Evolutionary conservation across 495 filamentous ascomycete species (phyloP), one percentile per base, ranked within the genome.

Genomic region (Aspergillus cavernicola): DNA sequence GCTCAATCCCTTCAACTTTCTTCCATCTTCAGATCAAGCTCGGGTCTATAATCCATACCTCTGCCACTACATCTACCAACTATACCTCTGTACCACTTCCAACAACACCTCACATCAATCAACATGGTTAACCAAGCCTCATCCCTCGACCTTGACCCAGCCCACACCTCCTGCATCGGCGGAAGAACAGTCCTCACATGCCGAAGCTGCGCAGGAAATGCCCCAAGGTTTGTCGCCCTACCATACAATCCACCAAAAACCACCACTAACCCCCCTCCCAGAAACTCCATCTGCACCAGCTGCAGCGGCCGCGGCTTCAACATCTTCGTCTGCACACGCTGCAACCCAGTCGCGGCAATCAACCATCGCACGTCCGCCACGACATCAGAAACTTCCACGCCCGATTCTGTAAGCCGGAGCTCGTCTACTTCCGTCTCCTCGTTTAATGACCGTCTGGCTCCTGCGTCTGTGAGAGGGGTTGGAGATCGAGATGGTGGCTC

Each of bases 171-270:
- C 10, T 74, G 71, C 51, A 66, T 72, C 16, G 65, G 69, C 9
- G 71, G 71, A 15, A 53, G 58, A 23, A 71, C 65, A n/a, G 68
- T 68, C 19, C 10, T 66, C 15, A 74, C 71, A 33, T 74, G 71
- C 57, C 63, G 62, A 8, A 51, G 52, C 44, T 74, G 71, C 19
- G 71, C 71, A 18, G 71, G 71, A 0, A 71, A 74, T 55, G 68
- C 69, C 40, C 71, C 69, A 16, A 68, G 71, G 71, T 72, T 61
- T n/a, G 47, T 28, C 11, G 20, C 32, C 18, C 16, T 26, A 20
- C 28, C 39, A 7, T n/a, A 29, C 15, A 26, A 32, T 40, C 8
- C 35, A 28, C 31, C 23, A 6, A 29, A 58, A 29, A 60, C 22
- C 18, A 40, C 12, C 24, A 28, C 24, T 32, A 4, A 12, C n/a